Evolutionary conservation across 202 grass and related monocot species (phyloP), one percentile per base, ranked within the genome.

Genomic region (Dendrocalamus latiflorus): DNA sequence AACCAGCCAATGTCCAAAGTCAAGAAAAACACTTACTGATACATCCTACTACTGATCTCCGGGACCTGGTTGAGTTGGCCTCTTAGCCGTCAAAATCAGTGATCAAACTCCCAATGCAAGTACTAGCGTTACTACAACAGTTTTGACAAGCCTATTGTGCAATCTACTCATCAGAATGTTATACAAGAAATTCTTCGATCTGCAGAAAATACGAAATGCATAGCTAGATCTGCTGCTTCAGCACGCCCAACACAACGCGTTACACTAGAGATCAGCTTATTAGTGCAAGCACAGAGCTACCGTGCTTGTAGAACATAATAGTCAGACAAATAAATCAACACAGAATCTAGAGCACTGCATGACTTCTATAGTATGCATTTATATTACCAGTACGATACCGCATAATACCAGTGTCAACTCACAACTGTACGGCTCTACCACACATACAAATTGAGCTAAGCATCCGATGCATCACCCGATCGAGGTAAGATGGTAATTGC

Each of bases 401-500:
- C 42, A 60, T 8, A 70, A 45, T n/a, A 53, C n/a, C 72, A 75
- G 62, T 49, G 33, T 48, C 49, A 88, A 88, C 48, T 56, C 64
- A 87, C 9, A 58, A 26, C 21, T 56, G 47, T 48, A 56, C 14
- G n/a, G 16, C 64, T 68, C 9, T 76, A 64, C 72, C 47, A 64
- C 22, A n/a, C 54, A 63, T 26, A 21, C 44, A 38, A 68, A 79
- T 25, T 59, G 37, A 72, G 34, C 9, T 37, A 88, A 17, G 25
- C 24, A 3, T 76, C 25, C 30, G 14, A 72, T 86, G 69, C 53
- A 62, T 70, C 49, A 83, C 4, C 49, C 10, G 9, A 79, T 50
- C 8, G 4, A 75, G 39, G 45, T 36, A 68, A 51, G 70, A 26
- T 81, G 74, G 50, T 63, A 60, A 58, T 54, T 33, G 13, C 42